Evolutionary conservation across 2,329 filamentous ascomycete species (phyloP), one percentile per base, ranked within the genome.

Genomic region (Coniochaeta sp.): DNA sequence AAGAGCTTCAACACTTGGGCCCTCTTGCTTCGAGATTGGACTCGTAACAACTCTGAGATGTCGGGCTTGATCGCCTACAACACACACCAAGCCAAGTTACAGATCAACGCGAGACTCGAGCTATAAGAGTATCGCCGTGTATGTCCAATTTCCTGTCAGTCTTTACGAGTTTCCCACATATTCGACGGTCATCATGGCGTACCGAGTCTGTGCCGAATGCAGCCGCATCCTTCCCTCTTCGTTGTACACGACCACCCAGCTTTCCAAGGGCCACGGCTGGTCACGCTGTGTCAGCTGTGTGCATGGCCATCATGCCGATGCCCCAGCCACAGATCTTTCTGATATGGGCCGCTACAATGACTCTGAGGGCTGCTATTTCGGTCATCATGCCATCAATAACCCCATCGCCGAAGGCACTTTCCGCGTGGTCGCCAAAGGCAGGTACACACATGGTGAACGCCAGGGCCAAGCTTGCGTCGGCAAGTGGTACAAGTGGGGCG

Each of bases 401-500:
- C 68, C 69, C 3, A 70, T 70, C 54, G 60, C 67, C 4, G 22
- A 61, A 7, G 68, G 70, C 9, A 54, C 64, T 0, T 72, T 71
- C 59, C 66, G 68, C 22, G 67, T 61, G 62, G 70, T 72, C 7
- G 66, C 66, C 24, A 65, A 63, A 34, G 72, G 71, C 1, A 62
- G 1, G 6, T 76, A 77, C 61, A 67, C 24, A 1, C 36, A 17
- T 2, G 73, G 73, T 16, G 9, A 43, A 14, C 68, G 73, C 14
- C n/a, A 8, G 0, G 73, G 71, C 36, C 66, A 76, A 60, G 47
- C 62, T 14, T 74, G 72, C 50, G 74, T 76, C 16, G 1, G 31
- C 52, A 77, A 76, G 60, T 73, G 73, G 70, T 77, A 76, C 67
- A 77, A 76, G 64, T 68, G 67, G 0, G 73, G 71, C 11, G 64